Percentiles rank a stretch among this genome's conserved stretches.
Conservation (phyloP, 495 filamentous ascomycete species). For the Platismatia glauca region DNA sequence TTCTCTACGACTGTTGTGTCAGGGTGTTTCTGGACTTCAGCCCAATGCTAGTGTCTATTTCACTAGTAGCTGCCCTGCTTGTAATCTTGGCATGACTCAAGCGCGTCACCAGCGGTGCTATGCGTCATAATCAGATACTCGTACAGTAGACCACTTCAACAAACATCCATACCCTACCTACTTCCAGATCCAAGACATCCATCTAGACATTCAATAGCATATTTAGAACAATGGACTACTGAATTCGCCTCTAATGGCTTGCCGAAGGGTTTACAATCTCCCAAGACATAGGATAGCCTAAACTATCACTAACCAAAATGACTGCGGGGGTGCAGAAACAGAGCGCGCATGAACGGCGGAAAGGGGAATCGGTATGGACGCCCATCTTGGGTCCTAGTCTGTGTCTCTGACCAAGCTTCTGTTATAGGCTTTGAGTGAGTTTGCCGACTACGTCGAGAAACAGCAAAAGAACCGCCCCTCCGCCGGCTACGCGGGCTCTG, state of each 20-base stretch:
- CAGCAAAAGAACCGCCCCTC: constrained; percentile 65
- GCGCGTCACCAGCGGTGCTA: neutral
- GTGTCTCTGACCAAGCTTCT: constrained; percentile 14
- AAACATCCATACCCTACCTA: neutral
- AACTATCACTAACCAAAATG: constrained; percentile 35
- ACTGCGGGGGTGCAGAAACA: constrained; percentile 49
- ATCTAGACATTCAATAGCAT: neutral
- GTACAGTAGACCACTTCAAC: neutral
- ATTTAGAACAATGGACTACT: neutral
- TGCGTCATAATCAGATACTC: neutral
- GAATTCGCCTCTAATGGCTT: neutral
- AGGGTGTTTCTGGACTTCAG: too few relatives aligned
- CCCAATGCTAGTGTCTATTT: too few relatives aligned
- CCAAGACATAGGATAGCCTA: constrained; percentile 1
- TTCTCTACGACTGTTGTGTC: too few relatives aligned
- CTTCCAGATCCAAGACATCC: neutral
- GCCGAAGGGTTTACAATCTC: constrained; percentile 10
- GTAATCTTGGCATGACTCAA: constrained; percentile 1
- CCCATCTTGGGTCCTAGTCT: constrained; percentile 8
- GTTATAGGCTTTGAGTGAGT: constrained; percentile 78
- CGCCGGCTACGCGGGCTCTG: constrained; percentile 27
- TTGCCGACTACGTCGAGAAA: constrained; percentile 94
- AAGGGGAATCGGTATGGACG: constrained; percentile 67
- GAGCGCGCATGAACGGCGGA: constrained; percentile 64
- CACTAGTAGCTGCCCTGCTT: too few relatives aligned